These are phyloP conservation scores for Solanum neorickii DNA, from an alignment of 257 asterid species.

Conservation along the genomic window DNA sequence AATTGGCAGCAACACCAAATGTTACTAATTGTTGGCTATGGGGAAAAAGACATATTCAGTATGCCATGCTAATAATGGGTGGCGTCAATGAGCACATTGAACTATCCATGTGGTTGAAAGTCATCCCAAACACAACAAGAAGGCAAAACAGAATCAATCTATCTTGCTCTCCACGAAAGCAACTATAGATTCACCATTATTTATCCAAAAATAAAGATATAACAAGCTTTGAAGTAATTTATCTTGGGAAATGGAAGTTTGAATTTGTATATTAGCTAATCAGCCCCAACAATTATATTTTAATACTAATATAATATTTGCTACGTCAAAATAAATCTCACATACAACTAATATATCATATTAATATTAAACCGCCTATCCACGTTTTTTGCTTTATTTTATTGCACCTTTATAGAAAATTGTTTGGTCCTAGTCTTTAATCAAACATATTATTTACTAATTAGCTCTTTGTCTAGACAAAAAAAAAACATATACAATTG, in stretches of 20 bases:
- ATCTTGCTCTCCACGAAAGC: background rate
- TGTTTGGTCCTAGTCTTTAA: background rate
- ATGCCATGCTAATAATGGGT: background rate
- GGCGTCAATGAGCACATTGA: background rate
- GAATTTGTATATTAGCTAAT: background rate
- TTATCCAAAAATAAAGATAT: background rate
- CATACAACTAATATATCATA: background rate
- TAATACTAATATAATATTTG: background rate
- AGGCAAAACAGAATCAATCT: background rate
- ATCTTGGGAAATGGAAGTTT: background rate
- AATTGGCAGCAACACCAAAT: background rate
- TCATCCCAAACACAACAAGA: background rate
- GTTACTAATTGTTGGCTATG: background rate
- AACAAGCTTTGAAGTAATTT: background rate
- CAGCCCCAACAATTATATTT: background rate
- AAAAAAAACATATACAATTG: background rate
- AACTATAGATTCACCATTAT: background rate
- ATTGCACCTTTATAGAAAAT: background rate
- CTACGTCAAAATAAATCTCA: background rate
- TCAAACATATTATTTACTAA: background rate
- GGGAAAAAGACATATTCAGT: background rate
- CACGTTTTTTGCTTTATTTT: background rate
- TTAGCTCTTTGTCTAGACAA: too few relatives aligned
- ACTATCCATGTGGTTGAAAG: background rate
- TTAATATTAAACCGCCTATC: background rate